A percentile compares a stretch with the other conserved stretches of the same genome.
Conservation (phyloP, 2,329 filamentous ascomycete genomes). For the Talaromyces marneffei region DNA sequence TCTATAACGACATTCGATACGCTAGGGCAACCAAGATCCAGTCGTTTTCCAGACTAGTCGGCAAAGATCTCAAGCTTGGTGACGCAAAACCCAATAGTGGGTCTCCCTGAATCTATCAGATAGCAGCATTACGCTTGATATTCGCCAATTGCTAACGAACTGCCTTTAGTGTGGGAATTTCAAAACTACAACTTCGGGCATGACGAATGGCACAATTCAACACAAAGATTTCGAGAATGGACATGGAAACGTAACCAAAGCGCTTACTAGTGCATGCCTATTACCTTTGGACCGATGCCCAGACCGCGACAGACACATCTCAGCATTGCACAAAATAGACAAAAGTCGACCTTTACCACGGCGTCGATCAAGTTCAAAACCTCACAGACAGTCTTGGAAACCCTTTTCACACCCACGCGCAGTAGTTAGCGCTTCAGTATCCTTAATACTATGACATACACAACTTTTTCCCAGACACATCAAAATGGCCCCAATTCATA, state of each 20-base stretch:
- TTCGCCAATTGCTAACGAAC: not conserved
- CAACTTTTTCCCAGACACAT: slow-evolving; percentile 34
- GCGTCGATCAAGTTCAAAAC: slow-evolving; percentile 49
- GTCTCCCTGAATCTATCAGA: not conserved
- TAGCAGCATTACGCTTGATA: not conserved
- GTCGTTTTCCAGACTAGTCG: slow-evolving; percentile 50
- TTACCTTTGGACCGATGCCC: slow-evolving; percentile 44
- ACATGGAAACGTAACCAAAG: slow-evolving; percentile 36
- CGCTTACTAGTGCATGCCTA: slow-evolving; percentile 42
- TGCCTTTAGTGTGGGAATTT: slow-evolving; percentile 33
- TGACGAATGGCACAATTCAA: slow-evolving; percentile 54
- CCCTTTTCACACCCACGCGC: slow-evolving; percentile 40
- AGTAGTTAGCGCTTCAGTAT: slow-evolving; percentile 38
- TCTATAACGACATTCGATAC: slow-evolving; percentile 53
- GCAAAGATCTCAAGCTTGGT: slow-evolving; percentile 37
- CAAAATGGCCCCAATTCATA: too few relatives aligned
- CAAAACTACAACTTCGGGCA: slow-evolving; percentile 52
- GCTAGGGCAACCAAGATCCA: slow-evolving; percentile 55
- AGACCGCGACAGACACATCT: slow-evolving; percentile 39
- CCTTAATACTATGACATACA: slow-evolving; percentile 42
- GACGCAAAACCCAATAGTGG: slow-evolving; percentile 8
- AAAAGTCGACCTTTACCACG: slow-evolving; percentile 39
- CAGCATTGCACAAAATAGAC: slow-evolving; percentile 24
- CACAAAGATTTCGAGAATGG: slow-evolving; percentile 47
- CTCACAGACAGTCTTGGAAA: slow-evolving; percentile 45